A percentile compares a stretch with the other conserved stretches of the same genome.
These are phyloP conservation scores for Diaporthe australafricana DNA, from an alignment of 2,329 filamentous ascomycete species.

Conservation along the genomic window DNA sequence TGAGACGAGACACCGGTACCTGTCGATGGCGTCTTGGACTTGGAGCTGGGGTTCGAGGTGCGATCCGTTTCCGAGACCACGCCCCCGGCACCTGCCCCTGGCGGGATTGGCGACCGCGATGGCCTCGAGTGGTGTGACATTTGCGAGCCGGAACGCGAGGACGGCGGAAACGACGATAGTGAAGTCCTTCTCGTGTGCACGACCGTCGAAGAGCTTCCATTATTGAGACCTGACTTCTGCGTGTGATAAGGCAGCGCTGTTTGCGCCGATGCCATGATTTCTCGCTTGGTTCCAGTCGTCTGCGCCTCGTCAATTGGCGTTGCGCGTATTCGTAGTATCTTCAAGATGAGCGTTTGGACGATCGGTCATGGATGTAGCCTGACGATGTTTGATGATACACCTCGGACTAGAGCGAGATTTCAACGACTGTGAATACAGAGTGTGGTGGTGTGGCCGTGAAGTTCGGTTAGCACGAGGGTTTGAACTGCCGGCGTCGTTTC, in stretches of 20 bases:
- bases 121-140: slow-evolving; percentile 67
- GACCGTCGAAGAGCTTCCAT: slow-evolving; percentile 39
- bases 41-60: slow-evolving; percentile 69
- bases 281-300: not conserved
- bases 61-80: slow-evolving; percentile 63
- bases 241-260: slow-evolving; percentile 56
- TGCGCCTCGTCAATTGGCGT: slow-evolving; percentile 1
- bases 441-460: not conserved
- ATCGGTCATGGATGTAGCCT: slow-evolving; percentile 11
- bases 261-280: slow-evolving; percentile 53
- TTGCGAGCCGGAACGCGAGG: slow-evolving; percentile 68
- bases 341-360: slow-evolving; percentile 2
- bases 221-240: slow-evolving; percentile 52
- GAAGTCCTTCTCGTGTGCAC: slow-evolving; percentile 62
- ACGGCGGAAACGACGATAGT: slow-evolving; percentile 72
- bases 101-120: slow-evolving; percentile 66
- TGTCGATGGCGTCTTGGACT: slow-evolving; percentile 69
- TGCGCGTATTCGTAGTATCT: not conserved
- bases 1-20: slow-evolving; percentile 67
- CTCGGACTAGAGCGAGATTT: not conserved
- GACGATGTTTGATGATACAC: not conserved
- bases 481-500: slow-evolving; percentile 1
- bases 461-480: not conserved
- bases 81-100: slow-evolving; percentile 38
- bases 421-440: not conserved